phyloP scores from a whole-genome alignment of 176 grass and related monocot genomes.

The Hordeum vulgare region DNA sequence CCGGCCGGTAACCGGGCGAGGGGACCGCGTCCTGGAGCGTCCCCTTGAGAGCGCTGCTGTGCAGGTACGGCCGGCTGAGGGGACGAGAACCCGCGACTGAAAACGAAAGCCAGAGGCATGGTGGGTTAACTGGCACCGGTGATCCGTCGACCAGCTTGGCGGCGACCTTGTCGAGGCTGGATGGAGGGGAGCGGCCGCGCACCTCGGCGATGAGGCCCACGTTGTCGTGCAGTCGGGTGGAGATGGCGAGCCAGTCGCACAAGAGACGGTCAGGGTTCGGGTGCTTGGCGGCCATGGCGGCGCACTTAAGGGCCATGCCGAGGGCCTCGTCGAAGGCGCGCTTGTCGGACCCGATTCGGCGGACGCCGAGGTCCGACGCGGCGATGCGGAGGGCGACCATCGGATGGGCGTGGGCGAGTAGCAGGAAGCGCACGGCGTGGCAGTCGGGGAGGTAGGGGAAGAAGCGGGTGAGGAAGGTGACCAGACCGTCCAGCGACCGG shows the following conservation, averaged over 20 bases:
- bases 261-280: not conserved
- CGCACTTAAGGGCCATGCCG: not conserved
- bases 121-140: not conserved
- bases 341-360: not conserved
- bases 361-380: not conserved
- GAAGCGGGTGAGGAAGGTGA: slow-evolving; percentile 6
- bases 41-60: not conserved
- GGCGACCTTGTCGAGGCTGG: not conserved
- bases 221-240: not conserved
- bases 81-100: not conserved
- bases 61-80: not conserved
- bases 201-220: not conserved
- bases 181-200: not conserved
- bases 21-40: not conserved
- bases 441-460: not conserved
- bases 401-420: not conserved
- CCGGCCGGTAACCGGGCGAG: not conserved
- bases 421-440: not conserved
- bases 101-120: not conserved
- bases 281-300: not conserved
- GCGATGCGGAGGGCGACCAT: not conserved
- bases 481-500: not conserved
- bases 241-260: not conserved
- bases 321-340: not conserved
- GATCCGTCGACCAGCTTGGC: not conserved